Base-by-base conservation (phyloP, 805 yeast species). In the Cyberlindnera meyerae region DNA sequence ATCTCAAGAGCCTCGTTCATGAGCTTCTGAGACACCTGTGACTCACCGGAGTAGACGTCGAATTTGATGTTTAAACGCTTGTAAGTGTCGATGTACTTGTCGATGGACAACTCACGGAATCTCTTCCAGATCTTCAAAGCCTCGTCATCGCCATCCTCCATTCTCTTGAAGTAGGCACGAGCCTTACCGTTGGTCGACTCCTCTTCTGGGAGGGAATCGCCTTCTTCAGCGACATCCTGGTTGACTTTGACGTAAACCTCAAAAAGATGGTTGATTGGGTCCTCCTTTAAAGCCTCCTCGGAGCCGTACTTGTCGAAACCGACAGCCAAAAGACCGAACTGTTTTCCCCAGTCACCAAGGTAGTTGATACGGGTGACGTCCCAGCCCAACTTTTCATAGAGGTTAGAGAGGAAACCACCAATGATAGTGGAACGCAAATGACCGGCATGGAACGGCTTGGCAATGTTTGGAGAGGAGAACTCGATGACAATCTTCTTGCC, bases 371-470 rank as follows among this genome's bases (percentile, higher is more conserved):
- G 77, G 49, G 74, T 65, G 30, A 93, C 98, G n/a, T 86, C 75
- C 85, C 90, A 93, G 31, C 97, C 98, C 40, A 81, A 70, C 49
- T 77, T 79, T 65, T 88, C 96, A 59, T 93, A 85, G 60, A 93
- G 70, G 63, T 89, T 90, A 27, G 96, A 66, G 33, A 93, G 62
- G 68, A 88, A 93, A 12, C 97, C 97, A 52, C 99, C 99, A 59
- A 93, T 93, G 57, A 93, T 93, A 30, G 99, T 93, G 22, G 95
- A 84, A 65, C 99, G 82, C 63, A 93, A 76, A 63, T 93, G 99
- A 42, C 99, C 99, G 37, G 99, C 99, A 60, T 93, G 99, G 82
- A 93, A 93, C 11, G 99, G 99, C 66, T 93, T 93, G 48, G 99
- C 99, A 56, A 93, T 90, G 64, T 93, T 93, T 47, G 99, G 99